Evolutionary conservation across 495 filamentous ascomycete genomes (phyloP), one percentile per base, ranked within the genome.

Genomic region (Talaromyces trachyspermus): DNA sequence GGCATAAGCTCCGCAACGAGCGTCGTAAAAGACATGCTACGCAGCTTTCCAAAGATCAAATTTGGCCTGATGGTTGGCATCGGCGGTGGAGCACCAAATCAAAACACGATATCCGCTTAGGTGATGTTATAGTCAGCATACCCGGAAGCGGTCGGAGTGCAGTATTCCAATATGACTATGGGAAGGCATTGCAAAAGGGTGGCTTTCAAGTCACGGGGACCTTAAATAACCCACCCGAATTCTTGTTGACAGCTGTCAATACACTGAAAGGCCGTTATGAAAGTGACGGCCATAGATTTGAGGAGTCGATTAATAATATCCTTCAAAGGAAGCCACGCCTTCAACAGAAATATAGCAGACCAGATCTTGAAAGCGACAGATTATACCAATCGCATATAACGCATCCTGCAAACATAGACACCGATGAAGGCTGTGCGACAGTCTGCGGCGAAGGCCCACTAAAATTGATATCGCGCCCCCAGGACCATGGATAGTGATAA

Each of bases 51-150:
- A 0, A 51, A 52, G 7, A 50, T 73, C 11, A 57, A 59, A 37
- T 59, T 70, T 27, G 59, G 56, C 12, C 54, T 63, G 11, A 51
- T 65, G 51, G 60, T 65, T 4, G 58, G 60, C 6, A 56, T 66
- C 14, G 59, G 52, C 1, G 57, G 51, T 3, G 61, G 61, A 1
- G 55, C 49, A 3, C 61, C 60, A 12, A 55, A 53, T 33, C 26
- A 25, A 50, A 50, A 7, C 50, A 60, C 41, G 57, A 67, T 49
- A 54, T 62, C 41, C 49, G 46, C 14, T 24, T 53, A 3, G 49
- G 50, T 14, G 50, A 53, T 43, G 40, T 53, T 9, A 38, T 53
- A n/a, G 44, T 53, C n/a, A 43, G 50, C 23, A 40, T 25, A 10
- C 46, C 50, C n/a, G 9, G 37, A 18, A 23, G 38, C 17, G 25